Evolutionary conservation across 306 rosid genomes (phyloP).

Genomic region (Prunus dulcis): DNA sequence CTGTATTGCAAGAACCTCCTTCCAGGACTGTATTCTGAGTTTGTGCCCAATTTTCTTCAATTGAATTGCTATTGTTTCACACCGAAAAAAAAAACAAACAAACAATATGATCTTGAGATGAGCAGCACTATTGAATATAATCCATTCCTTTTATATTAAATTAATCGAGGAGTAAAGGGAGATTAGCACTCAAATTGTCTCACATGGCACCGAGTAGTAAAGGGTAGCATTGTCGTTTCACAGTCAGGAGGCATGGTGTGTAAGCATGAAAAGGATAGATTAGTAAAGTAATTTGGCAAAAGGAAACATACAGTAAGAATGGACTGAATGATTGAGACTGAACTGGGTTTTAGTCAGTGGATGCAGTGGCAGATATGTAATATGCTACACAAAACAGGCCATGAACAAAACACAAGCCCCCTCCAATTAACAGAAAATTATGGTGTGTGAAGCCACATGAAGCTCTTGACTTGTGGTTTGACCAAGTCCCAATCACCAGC

Average conservation of each 20-base stretch:
- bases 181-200: not conserved
- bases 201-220: not conserved
- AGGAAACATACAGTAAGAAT: not conserved
- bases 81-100: too few species aligned
- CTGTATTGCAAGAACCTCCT: too few species aligned
- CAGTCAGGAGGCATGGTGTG: not conserved
- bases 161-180: not conserved
- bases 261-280: constrained; percentile 9
- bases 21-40: too few species aligned
- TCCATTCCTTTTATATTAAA: not conserved
- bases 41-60: too few species aligned
- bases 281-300: not conserved
- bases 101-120: too few species aligned
- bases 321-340: not conserved
- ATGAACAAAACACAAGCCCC: constrained; percentile 85
- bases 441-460: constrained; percentile 92
- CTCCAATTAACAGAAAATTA: constrained; percentile 92
- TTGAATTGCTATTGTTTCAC: too few species aligned
- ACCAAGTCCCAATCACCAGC: constrained; percentile 87
- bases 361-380: constrained; percentile 72
- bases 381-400: constrained; percentile 64
- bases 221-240: constrained; percentile 10
- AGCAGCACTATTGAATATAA: too few species aligned
- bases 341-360: constrained; percentile 23
- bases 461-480: constrained; percentile 65